Evolutionary conservation across 1,139 yeast species (phyloP).

Genomic region (Eremothecium cymbalariae): DNA sequence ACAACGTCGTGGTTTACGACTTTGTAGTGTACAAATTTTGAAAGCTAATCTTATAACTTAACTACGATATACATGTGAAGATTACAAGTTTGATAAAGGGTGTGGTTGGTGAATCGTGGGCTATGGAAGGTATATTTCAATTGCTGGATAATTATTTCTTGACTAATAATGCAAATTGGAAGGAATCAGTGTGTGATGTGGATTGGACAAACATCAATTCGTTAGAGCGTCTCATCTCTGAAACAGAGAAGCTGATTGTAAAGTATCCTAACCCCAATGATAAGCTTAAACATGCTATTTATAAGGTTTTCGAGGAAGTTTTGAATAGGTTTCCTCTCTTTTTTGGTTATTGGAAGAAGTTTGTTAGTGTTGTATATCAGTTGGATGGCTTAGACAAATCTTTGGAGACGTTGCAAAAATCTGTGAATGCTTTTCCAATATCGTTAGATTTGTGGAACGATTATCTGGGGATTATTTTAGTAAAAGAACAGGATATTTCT

Average conservation of each 20-base stretch:
- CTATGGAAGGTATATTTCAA: slow-evolving; percentile 7
- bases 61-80: background rate
- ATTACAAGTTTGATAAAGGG: no score
- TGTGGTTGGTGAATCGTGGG: no score
- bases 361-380: slow-evolving; percentile 46
- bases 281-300: slow-evolving; percentile 27
- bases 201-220: slow-evolving; percentile 25
- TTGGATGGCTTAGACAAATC: slow-evolving; percentile 47
- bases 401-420: slow-evolving; percentile 38
- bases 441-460: slow-evolving; percentile 64
- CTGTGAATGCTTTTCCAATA: slow-evolving; percentile 45
- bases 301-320: slow-evolving; percentile 35
- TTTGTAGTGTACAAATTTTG: slow-evolving; percentile 1
- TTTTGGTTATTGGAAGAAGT: slow-evolving; percentile 54
- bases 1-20: background rate
- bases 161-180: slow-evolving; percentile 31
- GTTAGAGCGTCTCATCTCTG: slow-evolving; percentile 23
- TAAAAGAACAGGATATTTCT: slow-evolving; percentile 31
- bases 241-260: slow-evolving; percentile 28
- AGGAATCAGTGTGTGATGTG: slow-evolving; percentile 17
- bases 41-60: background rate
- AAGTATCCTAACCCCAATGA: slow-evolving; percentile 33
- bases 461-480: slow-evolving; percentile 44
- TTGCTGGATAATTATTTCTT: slow-evolving; percentile 28
- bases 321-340: slow-evolving; percentile 48